Evolutionary conservation across 169 alveolate species (phyloP).

Genomic region (Plasmodium coatneyi): DNA sequence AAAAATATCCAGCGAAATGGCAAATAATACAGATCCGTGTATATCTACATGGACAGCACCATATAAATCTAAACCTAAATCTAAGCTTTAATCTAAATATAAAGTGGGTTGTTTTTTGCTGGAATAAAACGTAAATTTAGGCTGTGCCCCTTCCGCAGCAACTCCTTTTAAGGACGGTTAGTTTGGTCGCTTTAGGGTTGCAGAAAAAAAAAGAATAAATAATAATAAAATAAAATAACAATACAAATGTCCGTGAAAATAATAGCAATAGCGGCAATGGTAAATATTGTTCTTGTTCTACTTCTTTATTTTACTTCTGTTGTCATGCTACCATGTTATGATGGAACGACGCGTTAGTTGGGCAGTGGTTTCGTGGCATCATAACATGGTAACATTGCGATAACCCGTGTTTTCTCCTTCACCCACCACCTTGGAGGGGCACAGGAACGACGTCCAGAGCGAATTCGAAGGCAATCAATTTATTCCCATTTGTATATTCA

Average conservation of each 20-base stretch:
- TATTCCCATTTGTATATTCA: not conserved
- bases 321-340: not conserved
- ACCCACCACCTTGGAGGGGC: not conserved
- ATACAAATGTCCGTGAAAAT: not conserved
- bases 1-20: not conserved
- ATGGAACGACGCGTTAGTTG: not conserved
- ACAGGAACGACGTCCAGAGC: not conserved
- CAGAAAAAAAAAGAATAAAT: not conserved
- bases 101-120: not conserved
- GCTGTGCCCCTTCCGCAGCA: not conserved
- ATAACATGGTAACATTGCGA: not conserved
- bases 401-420: not conserved
- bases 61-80: not conserved
- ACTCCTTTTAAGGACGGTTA: not conserved
- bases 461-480: not conserved
- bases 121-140: not conserved
- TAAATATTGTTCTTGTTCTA: not conserved
- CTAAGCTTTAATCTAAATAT: not conserved
- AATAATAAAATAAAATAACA: not conserved
- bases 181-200: not conserved
- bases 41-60: not conserved
- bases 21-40: not conserved
- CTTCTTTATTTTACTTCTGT: not conserved
- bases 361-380: too few relatives aligned
- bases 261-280: not conserved